phyloP scores from a whole-genome alignment of 495 filamentous ascomycete species.

The Delitschia confertaspora region DNA sequence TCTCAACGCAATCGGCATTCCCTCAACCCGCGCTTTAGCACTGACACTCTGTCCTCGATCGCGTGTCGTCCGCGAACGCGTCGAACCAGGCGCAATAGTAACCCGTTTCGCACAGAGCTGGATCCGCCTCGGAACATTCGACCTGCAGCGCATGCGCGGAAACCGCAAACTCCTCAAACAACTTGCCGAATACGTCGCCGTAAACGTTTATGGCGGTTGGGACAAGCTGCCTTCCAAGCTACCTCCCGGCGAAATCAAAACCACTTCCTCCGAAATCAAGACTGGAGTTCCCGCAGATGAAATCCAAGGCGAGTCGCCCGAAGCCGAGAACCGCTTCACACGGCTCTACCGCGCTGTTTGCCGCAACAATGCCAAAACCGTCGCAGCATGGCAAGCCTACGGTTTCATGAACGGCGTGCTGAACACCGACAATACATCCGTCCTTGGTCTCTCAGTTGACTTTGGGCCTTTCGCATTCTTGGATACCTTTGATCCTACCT shows the following conservation, averaged over 20 bases:
- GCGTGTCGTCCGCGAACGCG: conserved; percentile 65
- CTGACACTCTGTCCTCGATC: conserved; percentile 64
- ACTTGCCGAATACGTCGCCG: conserved; percentile 71
- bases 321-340: conserved; percentile 72
- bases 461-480: conserved; percentile 96
- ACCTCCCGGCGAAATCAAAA: conserved; percentile 36
- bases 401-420: conserved; percentile 97
- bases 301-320: conserved; percentile 54
- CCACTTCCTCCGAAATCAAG: conserved; percentile 30
- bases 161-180: conserved; percentile 64
- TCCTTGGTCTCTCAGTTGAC: conserved; percentile 81
- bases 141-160: conserved; percentile 70
- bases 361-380: conserved; percentile 76
- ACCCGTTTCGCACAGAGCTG: conserved; percentile 83
- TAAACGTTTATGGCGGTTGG: conserved; percentile 82
- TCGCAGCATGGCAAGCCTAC: conserved; percentile 93
- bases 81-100: conserved; percentile 93
- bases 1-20: conserved; percentile 74
- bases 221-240: conserved; percentile 58
- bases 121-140: conserved; percentile 91
- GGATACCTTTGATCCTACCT: conserved; percentile 86
- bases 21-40: conserved; percentile 76
- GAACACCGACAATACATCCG: conserved; percentile 92
- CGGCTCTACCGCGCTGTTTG: conserved; percentile 82
- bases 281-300: conserved; percentile 47